Base-by-base conservation (phyloP, 148 eudicot species). In the Rhododendron henanense region DNA sequence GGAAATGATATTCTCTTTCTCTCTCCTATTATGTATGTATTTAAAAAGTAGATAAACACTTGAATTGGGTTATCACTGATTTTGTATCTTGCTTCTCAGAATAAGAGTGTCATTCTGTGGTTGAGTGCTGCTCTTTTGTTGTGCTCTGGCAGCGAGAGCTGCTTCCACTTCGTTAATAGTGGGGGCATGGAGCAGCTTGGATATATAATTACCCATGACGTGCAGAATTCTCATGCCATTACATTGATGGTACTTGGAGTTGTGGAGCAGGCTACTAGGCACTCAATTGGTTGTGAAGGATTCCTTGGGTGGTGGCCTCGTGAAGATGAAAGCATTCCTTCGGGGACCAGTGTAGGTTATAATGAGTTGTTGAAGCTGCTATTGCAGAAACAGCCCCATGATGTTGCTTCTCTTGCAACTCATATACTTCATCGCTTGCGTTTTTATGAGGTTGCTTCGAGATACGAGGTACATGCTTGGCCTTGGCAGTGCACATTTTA, bases 271-370 rank as follows among this genome's bases (percentile, higher is more conserved):
- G 98, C 98, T 67, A 95, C 99, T 67, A 89, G 94, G 18, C 90
- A 90, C 86, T 92, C 98, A 69, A 88, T 92, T 90, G 99, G 99
- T 69, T 97, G 99, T 91, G 99, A 97, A 92, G 99, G 98, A 83
- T 92, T 95, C 81, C 89, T 97, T 79, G 98, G 98, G 84, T 97
- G 99, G 99, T 97, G 98, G 98, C 98, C 99, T 85, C 95, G 98
- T 85, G 98, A 95, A 87, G 96, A 93, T 87, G 96, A 91, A 83
- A 90, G 47, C 57, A 90, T 95, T 63, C 99, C 99, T 44, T 89
- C 93, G 71, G 91, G 95, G 90, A 86, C 85, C 71, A 95, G 96
- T 89, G 96, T 93, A 87, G 94, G 98, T 85, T 97, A 97, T 89
- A 95, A 90, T 91, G 93, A 91, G 57, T 91, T 97, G 84, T 89